A percentile compares a stretch with the other conserved stretches of the same genome.
These are phyloP conservation scores for Fusarium pseudoanthophilum DNA, from an alignment of 2,329 filamentous ascomycete genomes.

Conservation along the genomic window DNA sequence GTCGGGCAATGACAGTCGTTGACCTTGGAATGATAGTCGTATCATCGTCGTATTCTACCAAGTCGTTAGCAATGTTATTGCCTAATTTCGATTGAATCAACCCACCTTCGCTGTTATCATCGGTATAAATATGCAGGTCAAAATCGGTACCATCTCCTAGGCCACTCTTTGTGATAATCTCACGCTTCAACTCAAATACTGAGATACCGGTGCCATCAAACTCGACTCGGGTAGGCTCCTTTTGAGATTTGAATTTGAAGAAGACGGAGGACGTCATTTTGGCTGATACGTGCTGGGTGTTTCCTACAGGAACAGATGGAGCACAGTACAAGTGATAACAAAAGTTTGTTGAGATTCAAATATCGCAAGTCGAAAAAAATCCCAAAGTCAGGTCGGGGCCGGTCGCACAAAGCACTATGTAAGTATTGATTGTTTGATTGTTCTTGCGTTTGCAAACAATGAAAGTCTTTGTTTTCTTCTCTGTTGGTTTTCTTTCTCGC, in stretches of 20 bases:
- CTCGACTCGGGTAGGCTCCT: constrained; percentile 91
- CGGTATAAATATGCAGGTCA: constrained; percentile 92
- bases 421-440: constrained; percentile 46
- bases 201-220: constrained; percentile 98
- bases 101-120: constrained; percentile 90
- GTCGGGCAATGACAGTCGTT: constrained; percentile 89
- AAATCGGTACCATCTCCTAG: constrained; percentile 97
- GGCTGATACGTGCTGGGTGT: constrained; percentile 45
- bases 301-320: constrained; percentile 44
- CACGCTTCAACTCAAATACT: constrained; percentile 97
- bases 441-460: constrained; percentile 42
- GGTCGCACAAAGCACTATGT: constrained; percentile 48
- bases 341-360: constrained; percentile 38
- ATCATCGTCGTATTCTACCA: constrained; percentile 92
- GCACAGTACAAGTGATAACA: constrained; percentile 38
- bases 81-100: constrained; percentile 16
- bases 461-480: constrained; percentile 43
- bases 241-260: constrained; percentile 99
- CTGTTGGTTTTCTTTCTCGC: constrained; percentile 49
- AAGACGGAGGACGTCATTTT: constrained; percentile 97
- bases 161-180: constrained; percentile 94
- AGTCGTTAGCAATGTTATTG: constrained; percentile 43
- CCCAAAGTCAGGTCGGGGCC: constrained; percentile 25
- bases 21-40: constrained; percentile 97
- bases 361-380: constrained; percentile 30